A percentile compares a stretch with the other conserved stretches of the same genome.
These are phyloP conservation scores for Fusarium xylarioides DNA, from an alignment of 2,329 filamentous ascomycete species.

Conservation along the genomic window DNA sequence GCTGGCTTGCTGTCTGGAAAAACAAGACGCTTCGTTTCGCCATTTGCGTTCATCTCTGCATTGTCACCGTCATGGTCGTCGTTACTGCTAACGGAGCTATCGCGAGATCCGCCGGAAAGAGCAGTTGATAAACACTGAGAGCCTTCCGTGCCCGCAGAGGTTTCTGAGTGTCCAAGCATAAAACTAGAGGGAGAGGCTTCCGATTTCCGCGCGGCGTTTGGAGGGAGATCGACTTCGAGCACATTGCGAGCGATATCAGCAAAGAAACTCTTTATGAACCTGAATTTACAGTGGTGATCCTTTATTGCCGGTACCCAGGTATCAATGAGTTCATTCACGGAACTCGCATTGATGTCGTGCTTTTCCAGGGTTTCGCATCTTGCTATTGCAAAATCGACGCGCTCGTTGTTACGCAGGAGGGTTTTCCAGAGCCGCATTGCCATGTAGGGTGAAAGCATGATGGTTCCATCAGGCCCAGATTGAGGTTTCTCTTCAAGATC, in stretches of 20 bases:
- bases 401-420: neutral
- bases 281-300: neutral
- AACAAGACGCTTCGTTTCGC: neutral
- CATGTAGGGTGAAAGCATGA: neutral
- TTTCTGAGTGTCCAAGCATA: neutral
- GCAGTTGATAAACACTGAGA: neutral
- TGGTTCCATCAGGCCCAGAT: neutral
- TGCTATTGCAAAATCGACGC: neutral
- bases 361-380: neutral
- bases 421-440: neutral
- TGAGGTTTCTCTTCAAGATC: neutral
- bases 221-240: neutral
- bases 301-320: neutral
- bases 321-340: neutral
- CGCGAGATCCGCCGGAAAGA: neutral
- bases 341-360: neutral
- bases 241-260: neutral
- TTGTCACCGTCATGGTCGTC: neutral
- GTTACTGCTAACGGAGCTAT: neutral
- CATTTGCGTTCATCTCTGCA: neutral
- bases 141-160: neutral
- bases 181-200: neutral
- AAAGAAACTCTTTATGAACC: neutral
- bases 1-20: neutral
- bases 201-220: neutral